These are phyloP conservation scores for Coniella lustricola DNA, from an alignment of 2,329 filamentous ascomycete species.

Conservation along the genomic window DNA sequence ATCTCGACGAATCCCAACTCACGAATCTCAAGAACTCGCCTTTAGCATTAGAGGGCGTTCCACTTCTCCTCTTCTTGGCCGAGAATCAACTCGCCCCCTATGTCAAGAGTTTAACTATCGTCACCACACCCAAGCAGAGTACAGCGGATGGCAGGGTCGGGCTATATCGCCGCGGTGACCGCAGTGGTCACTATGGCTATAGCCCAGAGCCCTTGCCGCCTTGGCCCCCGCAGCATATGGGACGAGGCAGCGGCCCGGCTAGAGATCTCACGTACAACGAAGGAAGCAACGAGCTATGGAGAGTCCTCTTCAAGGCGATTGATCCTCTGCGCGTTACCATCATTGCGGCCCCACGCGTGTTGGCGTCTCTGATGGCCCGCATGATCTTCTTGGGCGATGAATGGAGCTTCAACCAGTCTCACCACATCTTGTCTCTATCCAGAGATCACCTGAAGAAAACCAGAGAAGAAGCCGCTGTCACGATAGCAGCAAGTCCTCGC, in stretches of 20 bases:
- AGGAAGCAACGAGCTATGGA: conserved; percentile 46
- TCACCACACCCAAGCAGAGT: conserved; percentile 17
- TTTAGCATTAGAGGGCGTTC: conserved; percentile 22
- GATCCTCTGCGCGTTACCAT: conserved; percentile 49
- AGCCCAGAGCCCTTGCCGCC: conserved; percentile 3
- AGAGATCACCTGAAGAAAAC: conserved; percentile 13
- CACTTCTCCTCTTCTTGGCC: conserved; percentile 33
- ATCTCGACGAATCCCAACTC: conserved; percentile 24
- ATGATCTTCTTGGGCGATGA: conserved; percentile 49
- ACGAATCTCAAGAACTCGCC: conserved; percentile 17
- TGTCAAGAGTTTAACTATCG: conserved; percentile 35
- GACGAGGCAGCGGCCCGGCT: conserved; percentile 8
- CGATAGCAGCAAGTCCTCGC: background rate
- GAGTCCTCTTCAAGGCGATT: conserved; percentile 44
- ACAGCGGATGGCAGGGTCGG: conserved; percentile 14
- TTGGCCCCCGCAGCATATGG: background rate
- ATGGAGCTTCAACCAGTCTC: conserved; percentile 57
- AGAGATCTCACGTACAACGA: conserved; percentile 21
- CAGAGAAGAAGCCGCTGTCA: background rate
- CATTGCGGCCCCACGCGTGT: conserved; percentile 53
- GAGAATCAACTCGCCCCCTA: conserved; percentile 30
- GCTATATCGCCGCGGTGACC: background rate
- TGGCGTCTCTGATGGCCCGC: conserved; percentile 54
- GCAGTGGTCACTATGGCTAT: conserved; percentile 1
- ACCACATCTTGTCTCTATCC: conserved; percentile 51